Evolutionary conservation across 495 filamentous ascomycete species (phyloP), one percentile per base, ranked within the genome.

Genomic region (Platismatia glauca): DNA sequence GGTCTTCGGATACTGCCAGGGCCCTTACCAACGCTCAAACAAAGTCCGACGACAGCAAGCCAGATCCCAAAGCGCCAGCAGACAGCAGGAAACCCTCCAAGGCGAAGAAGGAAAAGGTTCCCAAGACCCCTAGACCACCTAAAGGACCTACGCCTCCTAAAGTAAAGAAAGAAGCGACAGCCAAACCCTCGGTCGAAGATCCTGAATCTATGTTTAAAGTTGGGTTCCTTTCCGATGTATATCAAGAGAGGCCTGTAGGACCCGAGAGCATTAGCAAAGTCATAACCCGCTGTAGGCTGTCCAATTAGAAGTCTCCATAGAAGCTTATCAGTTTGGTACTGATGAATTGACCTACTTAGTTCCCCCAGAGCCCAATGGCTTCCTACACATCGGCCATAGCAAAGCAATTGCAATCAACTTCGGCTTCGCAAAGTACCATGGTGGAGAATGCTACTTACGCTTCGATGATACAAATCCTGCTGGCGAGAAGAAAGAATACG

Each of bases 331-430:
- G 18, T 0, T 20, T 16, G 6, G 20, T 61, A 31, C 44, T 64
- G 15, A 59, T 39, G 7, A 7, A 2, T n/a, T 5, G 22, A 18
- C 35, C 24, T 20, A 52, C 35, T 9, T 91, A 67, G 97, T 98
- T 73, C 94, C 94, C 8, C 94, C 94, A 20, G 95, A 97, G 75
- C 91, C 91, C 41, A 83, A 83, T 63, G 80, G 80, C 61, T 82
- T 80, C 72, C 82, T 95, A 18, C 92, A 95, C 69, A 89, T 96
- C 70, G 92, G 92, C 24, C 94, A 97, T 72, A 86, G 85, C 66
- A 97, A 97, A 77, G 94, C 94, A n/a, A 97, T 98, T 74, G 85
- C 90, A 0, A 82, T 97, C 69, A 98, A 97, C 75, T 97, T 97
- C 72, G 95, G 94, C 0, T 97, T 96, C 75, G 94, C 94, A 15